phyloP scores from a whole-genome alignment of 768 basidiomycete species.

The Tricholoma terreum region DNA sequence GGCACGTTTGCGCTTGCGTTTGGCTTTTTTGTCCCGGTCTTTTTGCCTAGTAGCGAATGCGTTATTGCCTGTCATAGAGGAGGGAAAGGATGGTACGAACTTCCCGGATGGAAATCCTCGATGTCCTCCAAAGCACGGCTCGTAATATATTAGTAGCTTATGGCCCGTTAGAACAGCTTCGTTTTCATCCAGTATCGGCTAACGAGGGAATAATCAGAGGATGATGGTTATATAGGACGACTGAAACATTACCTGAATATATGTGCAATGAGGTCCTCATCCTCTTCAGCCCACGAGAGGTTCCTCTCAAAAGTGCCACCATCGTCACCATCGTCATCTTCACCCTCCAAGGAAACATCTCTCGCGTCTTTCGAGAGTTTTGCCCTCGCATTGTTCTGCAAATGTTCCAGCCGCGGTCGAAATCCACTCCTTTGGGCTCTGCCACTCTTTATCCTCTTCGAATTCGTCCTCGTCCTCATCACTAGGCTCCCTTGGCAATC shows the following conservation, averaged over 20 bases:
- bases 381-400: slow-evolving; percentile 29
- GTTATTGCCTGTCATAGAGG: background rate
- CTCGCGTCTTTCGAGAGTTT: slow-evolving; percentile 21
- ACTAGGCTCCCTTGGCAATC: slow-evolving; percentile 30
- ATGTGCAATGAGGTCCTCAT: slow-evolving; percentile 53
- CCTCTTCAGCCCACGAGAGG: slow-evolving; percentile 42
- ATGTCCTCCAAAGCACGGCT: slow-evolving; percentile 44
- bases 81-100: slow-evolving; percentile 38
- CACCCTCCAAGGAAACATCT: slow-evolving; percentile 22
- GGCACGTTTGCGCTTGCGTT: slow-evolving; percentile 60
- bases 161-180: slow-evolving; percentile 45
- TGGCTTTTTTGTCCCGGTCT: slow-evolving; percentile 83
- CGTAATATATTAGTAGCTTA: slow-evolving; percentile 57
- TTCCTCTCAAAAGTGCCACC: slow-evolving; percentile 19
- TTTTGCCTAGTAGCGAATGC: slow-evolving; percentile 42
- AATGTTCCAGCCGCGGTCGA: slow-evolving; percentile 39
- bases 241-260: slow-evolving; percentile 51
- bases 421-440: slow-evolving; percentile 44
- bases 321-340: slow-evolving; percentile 31
- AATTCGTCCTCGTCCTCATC: slow-evolving; percentile 24
- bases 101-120: slow-evolving; percentile 41
- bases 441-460: slow-evolving; percentile 34
- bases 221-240: background rate
- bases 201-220: background rate
- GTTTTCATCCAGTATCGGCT: slow-evolving; percentile 66